phyloP scores from a whole-genome alignment of 805 yeast genomes.

The Zygotorulaspora danielsina region DNA sequence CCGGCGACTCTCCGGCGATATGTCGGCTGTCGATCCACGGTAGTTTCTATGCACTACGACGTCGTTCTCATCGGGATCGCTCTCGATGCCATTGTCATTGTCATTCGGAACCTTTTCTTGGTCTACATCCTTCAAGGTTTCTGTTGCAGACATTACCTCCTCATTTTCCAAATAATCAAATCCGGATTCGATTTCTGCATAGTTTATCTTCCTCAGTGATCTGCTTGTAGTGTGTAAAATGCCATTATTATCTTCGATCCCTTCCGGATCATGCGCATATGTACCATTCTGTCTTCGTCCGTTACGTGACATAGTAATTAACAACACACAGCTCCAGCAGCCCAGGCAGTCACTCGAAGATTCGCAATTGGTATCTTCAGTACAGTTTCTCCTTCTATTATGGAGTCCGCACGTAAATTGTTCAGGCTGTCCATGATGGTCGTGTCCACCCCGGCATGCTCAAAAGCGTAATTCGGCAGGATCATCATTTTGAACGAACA shows the following conservation, averaged over 20 bases:
- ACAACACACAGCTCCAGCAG: neutral
- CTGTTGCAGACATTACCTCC: slow-evolving; percentile 12
- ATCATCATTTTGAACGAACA: too few relatives aligned
- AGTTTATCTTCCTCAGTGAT: slow-evolving; percentile 35
- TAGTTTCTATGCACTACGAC: slow-evolving; percentile 8
- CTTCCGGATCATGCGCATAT: slow-evolving; percentile 13
- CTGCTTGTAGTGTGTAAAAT: slow-evolving; percentile 32
- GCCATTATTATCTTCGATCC: slow-evolving; percentile 30
- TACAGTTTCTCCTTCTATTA: neutral
- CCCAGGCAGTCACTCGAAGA: too few relatives aligned
- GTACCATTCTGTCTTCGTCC: slow-evolving; percentile 13
- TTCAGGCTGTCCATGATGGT: neutral
- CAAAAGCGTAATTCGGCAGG: too few relatives aligned
- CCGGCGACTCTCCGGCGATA: too few relatives aligned
- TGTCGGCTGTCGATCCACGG: slow-evolving; percentile 15
- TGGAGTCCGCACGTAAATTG: neutral
- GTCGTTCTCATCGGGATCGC: slow-evolving; percentile 12
- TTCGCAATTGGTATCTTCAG: too few relatives aligned
- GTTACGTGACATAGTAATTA: slow-evolving; percentile 12
- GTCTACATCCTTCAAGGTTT: slow-evolving; percentile 7
- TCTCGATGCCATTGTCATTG: slow-evolving; percentile 9
- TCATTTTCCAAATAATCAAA: slow-evolving; percentile 31
- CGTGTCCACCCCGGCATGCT: neutral
- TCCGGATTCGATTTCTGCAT: slow-evolving; percentile 36
- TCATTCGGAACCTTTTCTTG: slow-evolving; percentile 7